Conservation (phyloP, 2,329 filamentous ascomycete genomes). For the Fusarium sp. region DNA sequence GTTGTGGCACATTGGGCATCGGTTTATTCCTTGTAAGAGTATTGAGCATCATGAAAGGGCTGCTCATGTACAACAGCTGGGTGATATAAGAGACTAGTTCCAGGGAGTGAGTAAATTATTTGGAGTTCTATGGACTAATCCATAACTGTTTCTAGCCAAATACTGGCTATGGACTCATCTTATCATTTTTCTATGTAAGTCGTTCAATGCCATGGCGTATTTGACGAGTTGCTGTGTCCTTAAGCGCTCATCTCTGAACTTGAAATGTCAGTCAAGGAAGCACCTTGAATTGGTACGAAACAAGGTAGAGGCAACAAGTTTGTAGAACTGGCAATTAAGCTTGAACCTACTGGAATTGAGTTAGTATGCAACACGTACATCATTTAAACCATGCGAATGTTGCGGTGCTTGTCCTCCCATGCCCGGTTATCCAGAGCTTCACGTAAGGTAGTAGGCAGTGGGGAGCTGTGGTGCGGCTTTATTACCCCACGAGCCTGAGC, state of each 20-base stretch:
- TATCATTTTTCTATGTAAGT: not conserved
- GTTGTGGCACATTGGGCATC: constrained; percentile 2
- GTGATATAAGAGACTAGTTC: constrained; percentile 17
- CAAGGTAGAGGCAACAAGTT: no score
- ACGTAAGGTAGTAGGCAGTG: no score
- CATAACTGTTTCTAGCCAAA: constrained; percentile 22
- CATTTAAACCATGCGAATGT: no score
- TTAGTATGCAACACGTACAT: no score
- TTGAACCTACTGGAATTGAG: no score
- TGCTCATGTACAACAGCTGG: constrained; percentile 42
- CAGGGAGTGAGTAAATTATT: constrained; percentile 13
- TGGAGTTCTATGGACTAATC: constrained; percentile 35
- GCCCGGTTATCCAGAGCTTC: no score
- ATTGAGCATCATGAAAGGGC: constrained; percentile 28
- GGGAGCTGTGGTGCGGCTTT: constrained; percentile 21
- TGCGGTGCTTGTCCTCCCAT: no score
- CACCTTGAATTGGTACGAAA: no score
- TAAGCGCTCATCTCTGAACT: not conserved
- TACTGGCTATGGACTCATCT: not conserved
- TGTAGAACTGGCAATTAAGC: no score
- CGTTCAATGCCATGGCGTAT: no score
- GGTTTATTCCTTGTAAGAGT: constrained; percentile 43
- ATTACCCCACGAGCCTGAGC: constrained; percentile 43
- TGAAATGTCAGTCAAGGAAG: not conserved
- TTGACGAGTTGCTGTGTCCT: not conserved